Evolutionary conservation across 257 asterid species (phyloP), one percentile per base, ranked within the genome.

Genomic region (Plantago ovata): DNA sequence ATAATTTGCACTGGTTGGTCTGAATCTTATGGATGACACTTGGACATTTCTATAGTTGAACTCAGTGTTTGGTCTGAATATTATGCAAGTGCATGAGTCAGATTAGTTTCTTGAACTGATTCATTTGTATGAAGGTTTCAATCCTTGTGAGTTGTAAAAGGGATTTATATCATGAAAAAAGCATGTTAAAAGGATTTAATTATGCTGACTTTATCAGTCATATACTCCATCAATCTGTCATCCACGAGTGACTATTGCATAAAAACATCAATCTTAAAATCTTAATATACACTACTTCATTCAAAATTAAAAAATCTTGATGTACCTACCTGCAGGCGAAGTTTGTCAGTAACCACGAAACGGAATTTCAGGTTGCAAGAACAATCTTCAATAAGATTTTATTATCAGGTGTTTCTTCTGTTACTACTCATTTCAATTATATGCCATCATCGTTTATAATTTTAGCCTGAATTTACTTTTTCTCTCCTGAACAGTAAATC

Each of bases 331-430:
- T 65, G 73, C 91, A 93, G 99, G 75, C 69, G 53, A 93, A 79
- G 72, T 84, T 89, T 68, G 74, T 69, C 65, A 81, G 77, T 55
- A 38, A 76, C 38, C 97, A 81, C 58, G 84, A 81, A 76, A 62
- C 77, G 32, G 97, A 89, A 74, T 63, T 84, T 42, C 81, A 75
- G 56, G 69, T 82, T 19, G 82, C 79, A 40, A 82, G 76, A 80
- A 45, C 77, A 15, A 63, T 93, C 58, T 39, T 86, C 36, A 19
- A 41, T 58, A 86, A 72, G 88, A 60, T 77, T 61, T 56, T 68
- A 11, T 33, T 68, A n/a, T 64, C 88, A 72, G 96, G 96, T 89
- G 60, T 52, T 63, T 71, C 58, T 56, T 51, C 36, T 60, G 24
- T 23, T 51, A 12, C 42, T 23, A 21, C 42, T 52, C 19, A 12